Conservation (phyloP, 768 basidiomycete genomes). For the Pleurotus eryngii region DNA sequence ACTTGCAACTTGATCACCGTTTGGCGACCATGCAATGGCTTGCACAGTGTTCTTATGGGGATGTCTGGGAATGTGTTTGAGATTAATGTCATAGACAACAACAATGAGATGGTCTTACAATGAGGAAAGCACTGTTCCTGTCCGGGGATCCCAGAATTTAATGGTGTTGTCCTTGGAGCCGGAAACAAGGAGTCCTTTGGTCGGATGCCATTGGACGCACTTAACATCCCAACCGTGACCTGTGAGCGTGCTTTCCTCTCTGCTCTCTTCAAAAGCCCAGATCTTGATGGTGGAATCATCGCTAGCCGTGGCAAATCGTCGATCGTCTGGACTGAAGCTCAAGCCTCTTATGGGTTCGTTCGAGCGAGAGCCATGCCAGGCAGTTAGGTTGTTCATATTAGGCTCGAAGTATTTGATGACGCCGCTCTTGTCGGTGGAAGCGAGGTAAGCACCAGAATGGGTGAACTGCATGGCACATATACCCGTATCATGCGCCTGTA, state of each 20-base stretch:
- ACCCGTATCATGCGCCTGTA: conserved; percentile 97
- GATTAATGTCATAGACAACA: background rate
- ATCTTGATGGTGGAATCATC: conserved; percentile 94
- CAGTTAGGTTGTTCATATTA: conserved; percentile 97
- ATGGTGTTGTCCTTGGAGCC: conserved; percentile 98
- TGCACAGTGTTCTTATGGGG: conserved; percentile 98
- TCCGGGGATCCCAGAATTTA: conserved; percentile 99
- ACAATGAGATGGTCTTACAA: conserved; percentile 49
- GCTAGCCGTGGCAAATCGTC: conserved; percentile 89
- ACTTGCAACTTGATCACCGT: conserved; percentile 91
- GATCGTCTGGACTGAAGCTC: conserved; percentile 90
- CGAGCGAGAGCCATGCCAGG: conserved; percentile 81
- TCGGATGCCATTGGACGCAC: conserved; percentile 98
- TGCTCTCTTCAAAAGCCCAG: conserved; percentile 91
- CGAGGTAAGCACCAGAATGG: conserved; percentile 90
- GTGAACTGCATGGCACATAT: conserved; percentile 89
- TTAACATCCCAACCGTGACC: conserved; percentile 99
- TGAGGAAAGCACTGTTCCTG: conserved; percentile 85
- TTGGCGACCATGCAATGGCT: conserved; percentile 88
- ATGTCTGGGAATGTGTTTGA: conserved; percentile 51
- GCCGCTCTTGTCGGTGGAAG: conserved; percentile 89
- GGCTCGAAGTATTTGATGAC: conserved; percentile 99
- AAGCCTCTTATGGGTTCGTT: conserved; percentile 92
- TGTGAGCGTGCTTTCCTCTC: conserved; percentile 83
- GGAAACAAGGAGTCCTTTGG: conserved; percentile 90